Conservation (phyloP, 768 basidiomycete species). For the Trametopsis cervina region DNA sequence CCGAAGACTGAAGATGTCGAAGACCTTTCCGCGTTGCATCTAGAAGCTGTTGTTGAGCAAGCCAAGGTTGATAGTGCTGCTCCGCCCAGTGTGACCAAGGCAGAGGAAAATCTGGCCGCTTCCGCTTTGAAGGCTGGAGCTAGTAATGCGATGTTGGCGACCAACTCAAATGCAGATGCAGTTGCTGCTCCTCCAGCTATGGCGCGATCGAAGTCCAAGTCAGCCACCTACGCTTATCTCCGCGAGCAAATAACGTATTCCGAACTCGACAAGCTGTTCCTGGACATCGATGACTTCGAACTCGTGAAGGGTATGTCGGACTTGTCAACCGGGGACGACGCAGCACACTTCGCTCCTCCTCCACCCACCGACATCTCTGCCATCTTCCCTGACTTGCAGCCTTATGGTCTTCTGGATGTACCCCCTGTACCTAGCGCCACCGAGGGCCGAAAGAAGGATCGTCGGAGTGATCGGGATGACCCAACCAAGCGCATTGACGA, state of each 20-base stretch:
- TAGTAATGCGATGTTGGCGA: slow-evolving; percentile 38
- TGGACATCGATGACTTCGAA: slow-evolving; percentile 44
- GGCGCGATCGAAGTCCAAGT: slow-evolving; percentile 35
- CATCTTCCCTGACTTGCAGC: slow-evolving; percentile 82
- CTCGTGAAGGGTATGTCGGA: slow-evolving; percentile 21
- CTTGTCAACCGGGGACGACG: slow-evolving; percentile 22
- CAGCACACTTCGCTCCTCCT: slow-evolving; percentile 12
- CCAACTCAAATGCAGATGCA: slow-evolving; percentile 4
- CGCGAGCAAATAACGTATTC: slow-evolving; percentile 49
- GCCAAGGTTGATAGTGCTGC: slow-evolving; percentile 24
- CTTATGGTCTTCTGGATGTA: slow-evolving; percentile 46
- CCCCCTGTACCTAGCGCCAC: slow-evolving; percentile 25
- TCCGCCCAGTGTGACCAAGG: background rate
- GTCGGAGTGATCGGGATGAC: slow-evolving; percentile 55
- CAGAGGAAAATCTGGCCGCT: slow-evolving; percentile 9
- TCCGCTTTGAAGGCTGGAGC: slow-evolving; percentile 50
- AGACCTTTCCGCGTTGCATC: slow-evolving; percentile 37
- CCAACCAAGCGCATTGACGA: slow-evolving; percentile 77
- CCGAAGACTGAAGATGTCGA: slow-evolving; percentile 55
- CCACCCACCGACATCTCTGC: slow-evolving; percentile 46
- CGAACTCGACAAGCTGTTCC: slow-evolving; percentile 40
- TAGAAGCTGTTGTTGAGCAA: slow-evolving; percentile 15
- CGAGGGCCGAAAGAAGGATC: slow-evolving; percentile 52
- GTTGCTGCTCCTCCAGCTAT: slow-evolving; percentile 11
- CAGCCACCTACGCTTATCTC: slow-evolving; percentile 45